phyloP scores from a whole-genome alignment of 345 rosid genomes.

The Draba incana region DNA sequence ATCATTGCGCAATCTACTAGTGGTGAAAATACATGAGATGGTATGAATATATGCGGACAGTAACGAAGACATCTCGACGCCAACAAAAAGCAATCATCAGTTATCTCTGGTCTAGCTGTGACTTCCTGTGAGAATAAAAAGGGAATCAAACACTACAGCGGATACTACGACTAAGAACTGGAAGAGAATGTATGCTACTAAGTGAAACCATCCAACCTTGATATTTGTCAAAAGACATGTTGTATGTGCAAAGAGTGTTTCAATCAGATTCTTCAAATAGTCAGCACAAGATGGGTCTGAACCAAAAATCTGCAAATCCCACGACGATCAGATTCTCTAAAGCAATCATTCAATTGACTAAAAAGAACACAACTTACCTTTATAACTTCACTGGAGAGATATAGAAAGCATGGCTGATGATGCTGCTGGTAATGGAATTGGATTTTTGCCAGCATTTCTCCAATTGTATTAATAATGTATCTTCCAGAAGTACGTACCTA shows the following conservation, averaged over 20 bases:
- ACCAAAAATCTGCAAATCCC: slow-evolving; percentile 82
- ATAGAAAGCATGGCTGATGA: slow-evolving; percentile 98
- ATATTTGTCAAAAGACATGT: slow-evolving; percentile 81
- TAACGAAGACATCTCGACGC: slow-evolving; percentile 98
- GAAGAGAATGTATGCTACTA: slow-evolving; percentile 13
- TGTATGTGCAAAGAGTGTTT: slow-evolving; percentile 85
- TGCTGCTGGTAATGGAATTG: slow-evolving; percentile 89
- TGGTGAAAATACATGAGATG: slow-evolving; percentile 76
- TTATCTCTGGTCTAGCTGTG: slow-evolving; percentile 90
- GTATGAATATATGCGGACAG: slow-evolving; percentile 85
- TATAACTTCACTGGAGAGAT: slow-evolving; percentile 98
- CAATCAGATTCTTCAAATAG: slow-evolving; percentile 87
- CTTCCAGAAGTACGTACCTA: slow-evolving; percentile 96
- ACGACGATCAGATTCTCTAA: slow-evolving; percentile 25
- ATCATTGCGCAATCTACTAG: slow-evolving; percentile 79
- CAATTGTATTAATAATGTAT: slow-evolving; percentile 90
- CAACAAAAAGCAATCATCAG: slow-evolving; percentile 94
- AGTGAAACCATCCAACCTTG: slow-evolving; percentile 55
- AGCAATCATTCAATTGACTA: slow-evolving; percentile 15
- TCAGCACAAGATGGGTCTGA: slow-evolving; percentile 88
- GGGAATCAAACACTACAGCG: slow-evolving; percentile 20
- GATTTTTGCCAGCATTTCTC: slow-evolving; percentile 92
- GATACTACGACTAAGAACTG: slow-evolving; percentile 1
- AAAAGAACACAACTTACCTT: slow-evolving; percentile 55
- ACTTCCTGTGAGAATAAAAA: slow-evolving; percentile 66